phyloP scores from a whole-genome alignment of 495 filamentous ascomycete species.

The Geoglossum glabrum region DNA sequence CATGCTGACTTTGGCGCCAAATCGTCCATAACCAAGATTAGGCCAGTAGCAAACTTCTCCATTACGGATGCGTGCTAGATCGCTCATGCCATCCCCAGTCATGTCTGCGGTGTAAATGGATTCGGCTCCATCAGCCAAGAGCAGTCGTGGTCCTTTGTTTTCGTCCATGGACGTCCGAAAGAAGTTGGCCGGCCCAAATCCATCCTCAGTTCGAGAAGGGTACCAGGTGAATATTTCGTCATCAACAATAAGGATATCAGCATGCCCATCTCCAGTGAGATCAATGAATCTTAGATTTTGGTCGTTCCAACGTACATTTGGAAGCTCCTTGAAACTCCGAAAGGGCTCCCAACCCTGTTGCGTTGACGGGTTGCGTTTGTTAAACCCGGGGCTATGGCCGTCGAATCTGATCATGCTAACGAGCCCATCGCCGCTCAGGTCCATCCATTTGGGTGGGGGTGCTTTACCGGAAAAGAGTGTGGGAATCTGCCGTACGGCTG shows the following conservation, averaged over 20 bases:
- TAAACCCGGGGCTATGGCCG: background rate
- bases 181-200: background rate
- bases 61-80: background rate
- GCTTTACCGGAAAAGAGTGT: background rate
- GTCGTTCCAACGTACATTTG: background rate
- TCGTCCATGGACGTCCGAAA: background rate
- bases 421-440: background rate
- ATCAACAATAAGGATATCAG: conserved; percentile 13
- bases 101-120: background rate
- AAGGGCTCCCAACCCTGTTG: conserved; percentile 2
- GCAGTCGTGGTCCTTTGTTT: background rate
- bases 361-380: background rate
- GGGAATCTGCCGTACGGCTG: no score
- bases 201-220: conserved; percentile 6
- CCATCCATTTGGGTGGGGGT: background rate
- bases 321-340: background rate
- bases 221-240: conserved; percentile 8
- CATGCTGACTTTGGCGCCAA: conserved; percentile 18
- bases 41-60: conserved; percentile 17
- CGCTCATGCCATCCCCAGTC: background rate
- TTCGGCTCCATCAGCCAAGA: background rate
- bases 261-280: conserved; percentile 14
- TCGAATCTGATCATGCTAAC: background rate
- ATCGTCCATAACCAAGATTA: conserved; percentile 17
- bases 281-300: conserved; percentile 10